These are phyloP conservation scores for Glonium stellatum DNA, from an alignment of 495 filamentous ascomycete genomes.

Conservation along the genomic window DNA sequence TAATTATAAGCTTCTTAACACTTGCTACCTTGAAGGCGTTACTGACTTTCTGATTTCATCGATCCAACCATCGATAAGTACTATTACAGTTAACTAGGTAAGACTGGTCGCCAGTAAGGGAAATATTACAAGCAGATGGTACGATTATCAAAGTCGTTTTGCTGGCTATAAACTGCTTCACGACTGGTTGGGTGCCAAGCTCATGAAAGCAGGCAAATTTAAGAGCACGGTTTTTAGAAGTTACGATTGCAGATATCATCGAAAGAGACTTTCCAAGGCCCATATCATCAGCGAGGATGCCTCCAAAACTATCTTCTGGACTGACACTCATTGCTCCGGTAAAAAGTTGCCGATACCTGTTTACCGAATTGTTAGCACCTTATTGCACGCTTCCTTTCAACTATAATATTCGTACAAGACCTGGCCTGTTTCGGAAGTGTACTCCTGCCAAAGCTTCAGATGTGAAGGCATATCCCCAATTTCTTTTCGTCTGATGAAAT, in stretches of 20 bases:
- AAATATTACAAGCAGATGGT: slow-evolving; percentile 34
- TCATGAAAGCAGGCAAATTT: too few relatives aligned
- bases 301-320: not conserved
- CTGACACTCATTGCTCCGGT: too few relatives aligned
- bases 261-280: slow-evolving; percentile 45
- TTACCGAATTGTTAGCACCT: too few relatives aligned
- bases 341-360: too few relatives aligned
- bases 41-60: slow-evolving; percentile 35
- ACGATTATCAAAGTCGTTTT: slow-evolving; percentile 41
- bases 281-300: slow-evolving; percentile 40
- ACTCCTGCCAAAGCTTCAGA: too few relatives aligned
- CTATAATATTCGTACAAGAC: too few relatives aligned
- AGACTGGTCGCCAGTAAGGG: too few relatives aligned
- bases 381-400: too few relatives aligned
- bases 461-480: too few relatives aligned
- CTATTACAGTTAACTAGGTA: not conserved
- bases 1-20: not conserved
- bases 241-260: slow-evolving; percentile 35
- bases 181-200: too few relatives aligned
- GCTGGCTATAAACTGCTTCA: slow-evolving; percentile 9
- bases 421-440: too few relatives aligned
- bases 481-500: too few relatives aligned
- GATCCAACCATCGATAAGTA: slow-evolving; percentile 32
- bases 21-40: not conserved
- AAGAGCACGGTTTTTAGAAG: slow-evolving; percentile 20